Evolutionary conservation across 768 basidiomycete genomes (phyloP), one percentile per base, ranked within the genome.

Genomic region (Fistulinella prunicolor): DNA sequence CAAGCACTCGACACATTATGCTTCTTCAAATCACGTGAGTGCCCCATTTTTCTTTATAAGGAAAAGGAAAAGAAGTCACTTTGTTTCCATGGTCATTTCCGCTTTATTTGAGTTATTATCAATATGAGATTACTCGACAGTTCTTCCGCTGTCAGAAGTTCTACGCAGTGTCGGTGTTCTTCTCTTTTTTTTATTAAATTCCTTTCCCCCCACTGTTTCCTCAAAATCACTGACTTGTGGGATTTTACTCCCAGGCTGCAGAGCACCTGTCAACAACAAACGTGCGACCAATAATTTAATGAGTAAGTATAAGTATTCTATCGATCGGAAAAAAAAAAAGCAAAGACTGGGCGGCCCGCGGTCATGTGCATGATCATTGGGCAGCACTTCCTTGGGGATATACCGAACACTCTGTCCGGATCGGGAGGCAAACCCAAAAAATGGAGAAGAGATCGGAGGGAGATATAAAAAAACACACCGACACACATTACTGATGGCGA

Each of bases 21-120:
- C 78, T 55, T 83, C 73, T 44, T 85, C 85, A 53, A 14, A 68
- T 88, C 55, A 85, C 84, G 69, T 83, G 60, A 58, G 78, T 60
- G 19, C 47, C 66, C 41, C 52, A 13, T 23, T 49, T 40, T 45
- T 45, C 17, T 39, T 38, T 10, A 50, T n/a, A n/a, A n/a, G n/a
- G n/a, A 49, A 49, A 42, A 19, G 8, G 42, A 43, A 17, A 6
- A 10, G 38, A 42, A 26, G 5, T 8, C 2, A 36, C n/a, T n/a
- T n/a, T 30, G 17, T 54, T 49, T 54, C 47, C 59, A 54, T 54
- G 56, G 24, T 62, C 62, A 63, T 63, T 42, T 63, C 62, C 62
- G 62, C 50, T 41, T 51, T 42, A 50, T 52, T 46, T n/a, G 38
- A 17, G 35, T 36, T 42, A 30, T 38, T 35, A 36, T 36, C 35